Percentiles rank a stretch among this genome's conserved stretches.
Conservation (phyloP, 345 rosid genomes). For the Rhizophora mangle region DNA sequence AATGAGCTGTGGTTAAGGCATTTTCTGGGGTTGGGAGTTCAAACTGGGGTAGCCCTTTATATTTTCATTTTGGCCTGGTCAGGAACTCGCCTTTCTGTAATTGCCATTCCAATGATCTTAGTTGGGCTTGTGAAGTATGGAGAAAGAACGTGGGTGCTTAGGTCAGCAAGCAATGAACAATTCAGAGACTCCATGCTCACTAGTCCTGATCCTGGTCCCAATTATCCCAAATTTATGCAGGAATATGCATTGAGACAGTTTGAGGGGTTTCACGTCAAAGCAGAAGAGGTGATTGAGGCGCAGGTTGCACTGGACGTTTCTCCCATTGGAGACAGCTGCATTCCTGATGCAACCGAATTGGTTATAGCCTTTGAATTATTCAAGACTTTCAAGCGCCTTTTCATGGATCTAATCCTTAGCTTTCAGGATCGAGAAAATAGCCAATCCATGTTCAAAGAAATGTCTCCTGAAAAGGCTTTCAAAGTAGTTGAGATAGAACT, state of each 20-base stretch:
- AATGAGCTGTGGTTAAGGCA: slow-evolving; percentile 38
- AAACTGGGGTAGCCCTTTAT: slow-evolving; percentile 24
- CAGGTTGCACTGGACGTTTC: background rate
- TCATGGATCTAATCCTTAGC: slow-evolving; percentile 36
- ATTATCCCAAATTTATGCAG: slow-evolving; percentile 20
- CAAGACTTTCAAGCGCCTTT: slow-evolving; percentile 38
- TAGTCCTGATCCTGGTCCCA: slow-evolving; percentile 27
- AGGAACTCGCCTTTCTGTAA: slow-evolving; percentile 9
- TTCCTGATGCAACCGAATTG: background rate
- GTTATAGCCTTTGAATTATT: slow-evolving; percentile 23
- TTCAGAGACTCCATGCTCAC: slow-evolving; percentile 30
- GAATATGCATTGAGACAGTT: slow-evolving; percentile 7
- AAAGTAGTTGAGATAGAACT: slow-evolving; percentile 31
- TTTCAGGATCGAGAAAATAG: slow-evolving; percentile 14
- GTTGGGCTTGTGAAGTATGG: slow-evolving; percentile 43
- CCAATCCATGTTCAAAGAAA: background rate
- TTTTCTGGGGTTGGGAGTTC: slow-evolving; percentile 15
- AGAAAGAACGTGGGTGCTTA: slow-evolving; percentile 39
- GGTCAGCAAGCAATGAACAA: slow-evolving; percentile 37
- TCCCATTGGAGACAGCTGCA: too few species aligned
- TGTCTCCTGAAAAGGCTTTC: slow-evolving; percentile 14
- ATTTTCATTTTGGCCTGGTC: slow-evolving; percentile 32
- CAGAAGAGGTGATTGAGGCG: slow-evolving; percentile 1
- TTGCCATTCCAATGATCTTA: slow-evolving; percentile 27
- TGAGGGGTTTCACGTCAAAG: slow-evolving; percentile 1